phyloP scores from a whole-genome alignment of 169 alveolate genomes.

The Plasmodium knowlesi region DNA sequence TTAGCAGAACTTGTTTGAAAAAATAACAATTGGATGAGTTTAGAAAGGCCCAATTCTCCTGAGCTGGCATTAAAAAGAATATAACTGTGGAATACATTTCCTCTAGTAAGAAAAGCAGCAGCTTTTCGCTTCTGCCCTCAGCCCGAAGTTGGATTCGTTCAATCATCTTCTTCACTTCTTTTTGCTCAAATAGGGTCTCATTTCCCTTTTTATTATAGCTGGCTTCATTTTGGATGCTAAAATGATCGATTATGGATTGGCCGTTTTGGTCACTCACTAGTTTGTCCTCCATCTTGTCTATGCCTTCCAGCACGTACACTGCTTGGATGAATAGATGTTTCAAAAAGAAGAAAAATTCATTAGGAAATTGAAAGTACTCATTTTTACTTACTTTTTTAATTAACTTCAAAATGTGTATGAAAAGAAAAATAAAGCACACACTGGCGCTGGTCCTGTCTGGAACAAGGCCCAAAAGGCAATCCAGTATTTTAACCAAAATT shows the following conservation, averaged over 20 bases:
- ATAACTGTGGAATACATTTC: slow-evolving; percentile 23
- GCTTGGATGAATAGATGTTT: slow-evolving; percentile 59
- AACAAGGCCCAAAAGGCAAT: not conserved
- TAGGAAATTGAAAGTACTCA: not conserved
- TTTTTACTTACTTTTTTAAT: slow-evolving; percentile 22
- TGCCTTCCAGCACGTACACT: slow-evolving; percentile 35
- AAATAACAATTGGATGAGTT: slow-evolving; percentile 23
- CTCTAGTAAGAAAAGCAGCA: slow-evolving; percentile 8
- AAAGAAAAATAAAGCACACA: slow-evolving; percentile 33
- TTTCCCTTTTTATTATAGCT: not conserved
- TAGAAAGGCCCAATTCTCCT: not conserved
- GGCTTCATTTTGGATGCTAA: not conserved
- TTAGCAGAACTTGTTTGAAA: slow-evolving; percentile 27
- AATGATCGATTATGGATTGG: not conserved
- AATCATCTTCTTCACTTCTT: not conserved
- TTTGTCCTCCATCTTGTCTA: not conserved
- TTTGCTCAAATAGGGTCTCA: not conserved
- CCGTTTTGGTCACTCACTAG: not conserved
- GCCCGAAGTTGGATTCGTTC: not conserved
- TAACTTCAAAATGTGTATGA: slow-evolving; percentile 17
- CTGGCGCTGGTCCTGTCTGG: not conserved
- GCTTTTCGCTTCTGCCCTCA: not conserved
- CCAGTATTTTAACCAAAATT: slow-evolving; percentile 32
- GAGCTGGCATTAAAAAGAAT: slow-evolving; percentile 27
- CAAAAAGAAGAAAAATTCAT: slow-evolving; percentile 31